phyloP scores from a whole-genome alignment of 2,329 filamentous ascomycete species.

The Thermomyces lanuginosus region DNA sequence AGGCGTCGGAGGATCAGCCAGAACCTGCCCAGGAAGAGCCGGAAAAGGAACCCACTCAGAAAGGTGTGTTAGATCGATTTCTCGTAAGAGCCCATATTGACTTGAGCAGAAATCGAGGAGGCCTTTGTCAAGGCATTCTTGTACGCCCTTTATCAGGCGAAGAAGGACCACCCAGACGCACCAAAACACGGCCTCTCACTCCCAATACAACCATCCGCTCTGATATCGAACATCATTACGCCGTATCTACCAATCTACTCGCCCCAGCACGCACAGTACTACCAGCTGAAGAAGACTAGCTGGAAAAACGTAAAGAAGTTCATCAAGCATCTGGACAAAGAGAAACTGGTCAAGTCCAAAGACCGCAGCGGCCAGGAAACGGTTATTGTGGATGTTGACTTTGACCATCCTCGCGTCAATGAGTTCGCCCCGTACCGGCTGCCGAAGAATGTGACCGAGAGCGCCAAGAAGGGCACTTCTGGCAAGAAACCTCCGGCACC shows the following conservation, averaged over 20 bases:
- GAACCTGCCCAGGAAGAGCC: constrained; percentile 18
- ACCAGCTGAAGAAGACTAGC: constrained; percentile 53
- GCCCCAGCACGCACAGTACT: constrained; percentile 37
- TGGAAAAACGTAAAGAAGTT: constrained; percentile 58
- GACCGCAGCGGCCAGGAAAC: constrained; percentile 49
- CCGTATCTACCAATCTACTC: constrained; percentile 47
- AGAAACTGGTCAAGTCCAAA: constrained; percentile 46
- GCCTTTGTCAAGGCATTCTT: constrained; percentile 49
- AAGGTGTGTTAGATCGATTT: constrained; percentile 25
- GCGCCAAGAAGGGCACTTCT: constrained; percentile 20
- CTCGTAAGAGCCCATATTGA: constrained; percentile 6
- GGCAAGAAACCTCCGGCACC: constrained; percentile 15
- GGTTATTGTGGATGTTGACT: constrained; percentile 49
- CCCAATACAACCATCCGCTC: constrained; percentile 45
- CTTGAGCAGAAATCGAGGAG: constrained; percentile 45
- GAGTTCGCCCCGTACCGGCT: constrained; percentile 47
- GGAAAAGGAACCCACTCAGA: constrained; percentile 39
- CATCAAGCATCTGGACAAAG: constrained; percentile 50
- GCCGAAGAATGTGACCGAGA: constrained; percentile 36
- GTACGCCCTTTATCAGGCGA: constrained; percentile 45
- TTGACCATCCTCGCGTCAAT: constrained; percentile 37
- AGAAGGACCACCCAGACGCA: constrained; percentile 36
- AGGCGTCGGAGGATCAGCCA: constrained; percentile 9
- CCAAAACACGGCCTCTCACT: constrained; percentile 42
- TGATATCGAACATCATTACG: constrained; percentile 49